Evolutionary conservation across 805 yeast genomes (phyloP), one percentile per base, ranked within the genome.

Genomic region (Hanseniaspora lindneri): DNA sequence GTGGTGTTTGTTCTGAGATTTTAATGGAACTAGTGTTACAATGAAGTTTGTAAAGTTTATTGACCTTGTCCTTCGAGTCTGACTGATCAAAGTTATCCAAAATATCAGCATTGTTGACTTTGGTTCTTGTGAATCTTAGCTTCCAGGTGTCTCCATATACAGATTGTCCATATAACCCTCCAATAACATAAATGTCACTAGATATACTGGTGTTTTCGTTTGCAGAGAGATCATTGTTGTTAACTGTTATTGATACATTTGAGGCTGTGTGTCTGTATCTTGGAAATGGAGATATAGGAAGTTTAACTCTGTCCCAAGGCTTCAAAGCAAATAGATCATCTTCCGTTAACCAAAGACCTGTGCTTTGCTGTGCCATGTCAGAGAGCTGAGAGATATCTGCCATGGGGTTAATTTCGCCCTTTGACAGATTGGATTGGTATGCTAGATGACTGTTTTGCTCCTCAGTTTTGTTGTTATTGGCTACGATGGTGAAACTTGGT

Each of bases 101-200:
- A 10, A 42, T 30, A 10, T 36, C 42, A 8, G 33, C 17, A 25
- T 40, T 40, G 41, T 47, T 41, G 1, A 40, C 41, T 32, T 20
- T 32, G 14, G 25, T 28, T 46, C 49, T 37, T n/a, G 43, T 46
- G 36, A 42, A 49, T 53, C 75, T 75, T 50, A 89, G 70, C 51
- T 82, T 79, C 99, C 99, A 92, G 54, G 95, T 78, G 62, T 92
- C 98, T 41, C 95, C 96, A 63, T 83, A 85, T 5, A 89, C 96
- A 17, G 89, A 80, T 49, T 85, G 84, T 47, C 88, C 95, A 59
- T 88, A 81, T 42, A 92, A 70, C 8, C 99, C 99, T 36, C 99
- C 98, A 85, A 92, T 88, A 20, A 92, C 72, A 60, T 77, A 86
- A 19, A 87, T 67, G 52, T 86, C 92, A 47, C 85, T 42, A 2